Percentiles rank a stretch among this genome's conserved stretches.
Evolutionary conservation across 2,329 filamentous ascomycete genomes (phyloP).

Genomic region (Trichoderma sp.): DNA sequence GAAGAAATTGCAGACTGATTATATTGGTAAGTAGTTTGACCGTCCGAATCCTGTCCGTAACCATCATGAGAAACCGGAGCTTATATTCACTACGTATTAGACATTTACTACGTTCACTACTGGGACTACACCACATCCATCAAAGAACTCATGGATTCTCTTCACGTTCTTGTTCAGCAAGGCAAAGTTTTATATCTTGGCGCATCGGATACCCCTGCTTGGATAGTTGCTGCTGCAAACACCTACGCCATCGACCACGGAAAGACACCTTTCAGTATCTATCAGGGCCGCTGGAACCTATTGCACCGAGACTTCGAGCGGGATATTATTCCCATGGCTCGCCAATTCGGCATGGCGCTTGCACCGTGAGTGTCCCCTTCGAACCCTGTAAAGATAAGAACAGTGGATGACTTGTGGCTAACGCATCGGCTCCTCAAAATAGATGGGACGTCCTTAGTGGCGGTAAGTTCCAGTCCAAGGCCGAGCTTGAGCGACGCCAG

Average conservation of each 20-base stretch:
- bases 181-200: slow-evolving; percentile 34
- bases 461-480: slow-evolving; percentile 30
- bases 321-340: slow-evolving; percentile 35
- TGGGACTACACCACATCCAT: slow-evolving; percentile 30
- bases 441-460: slow-evolving; percentile 32
- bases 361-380: slow-evolving; percentile 36
- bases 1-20: slow-evolving; percentile 39
- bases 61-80: too few species aligned
- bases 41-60: too few species aligned
- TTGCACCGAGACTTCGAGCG: slow-evolving; percentile 30
- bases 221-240: slow-evolving; percentile 31
- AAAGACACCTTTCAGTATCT: slow-evolving; percentile 29
- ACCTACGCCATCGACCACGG: slow-evolving; percentile 27
- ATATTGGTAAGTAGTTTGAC: slow-evolving; percentile 25
- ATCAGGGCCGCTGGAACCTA: slow-evolving; percentile 33
- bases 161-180: slow-evolving; percentile 27
- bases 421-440: too few species aligned
- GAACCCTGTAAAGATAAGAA: too few species aligned
- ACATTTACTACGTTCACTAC: slow-evolving; percentile 24
- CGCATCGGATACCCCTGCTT: slow-evolving; percentile 32
- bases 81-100: too few species aligned
- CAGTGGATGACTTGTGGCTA: too few species aligned
- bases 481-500: neutral
- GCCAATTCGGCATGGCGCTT: slow-evolving; percentile 43
- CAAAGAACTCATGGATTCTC: slow-evolving; percentile 30